phyloP scores from a whole-genome alignment of 139 green algal genomes.

The Coccomyxa sp. region DNA sequence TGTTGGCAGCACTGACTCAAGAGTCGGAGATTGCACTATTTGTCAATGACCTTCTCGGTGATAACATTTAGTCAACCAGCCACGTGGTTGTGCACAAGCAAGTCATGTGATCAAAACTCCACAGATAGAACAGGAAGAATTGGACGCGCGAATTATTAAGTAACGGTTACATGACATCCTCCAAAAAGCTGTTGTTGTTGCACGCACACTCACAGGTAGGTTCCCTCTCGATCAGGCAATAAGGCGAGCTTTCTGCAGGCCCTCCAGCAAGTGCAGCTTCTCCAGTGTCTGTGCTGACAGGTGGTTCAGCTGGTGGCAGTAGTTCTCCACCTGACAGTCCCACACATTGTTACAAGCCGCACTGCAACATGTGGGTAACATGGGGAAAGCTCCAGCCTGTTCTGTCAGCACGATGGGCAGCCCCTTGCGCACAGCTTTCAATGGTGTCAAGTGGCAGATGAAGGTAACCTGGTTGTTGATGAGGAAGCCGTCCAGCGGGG shows the following conservation, averaged over 20 bases:
- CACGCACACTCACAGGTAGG: no score
- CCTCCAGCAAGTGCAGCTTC: constrained; percentile 69
- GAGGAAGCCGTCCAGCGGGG: constrained; percentile 84
- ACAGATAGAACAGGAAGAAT: no score
- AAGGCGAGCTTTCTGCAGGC: constrained; percentile 37
- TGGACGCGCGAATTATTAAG: no score
- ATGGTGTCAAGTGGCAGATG: background rate
- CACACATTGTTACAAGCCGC: background rate
- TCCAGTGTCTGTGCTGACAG: constrained; percentile 45
- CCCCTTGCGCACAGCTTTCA: background rate
- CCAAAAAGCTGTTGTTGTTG: no score
- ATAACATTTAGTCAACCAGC: no score
- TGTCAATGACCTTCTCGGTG: no score
- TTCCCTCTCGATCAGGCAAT: background rate
- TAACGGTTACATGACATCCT: no score
- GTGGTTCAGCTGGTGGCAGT: constrained; percentile 60
- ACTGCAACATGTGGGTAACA: constrained; percentile 12
- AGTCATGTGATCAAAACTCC: no score
- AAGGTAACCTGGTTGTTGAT: constrained; percentile 58
- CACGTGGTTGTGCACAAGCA: no score
- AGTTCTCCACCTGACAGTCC: constrained; percentile 23
- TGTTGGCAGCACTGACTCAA: no score
- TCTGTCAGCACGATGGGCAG: constrained; percentile 25
- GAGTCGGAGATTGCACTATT: no score
- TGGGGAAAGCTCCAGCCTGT: no score